Conservation (phyloP, 768 basidiomycete genomes). For the Pulveroboletus ravenelii region DNA sequence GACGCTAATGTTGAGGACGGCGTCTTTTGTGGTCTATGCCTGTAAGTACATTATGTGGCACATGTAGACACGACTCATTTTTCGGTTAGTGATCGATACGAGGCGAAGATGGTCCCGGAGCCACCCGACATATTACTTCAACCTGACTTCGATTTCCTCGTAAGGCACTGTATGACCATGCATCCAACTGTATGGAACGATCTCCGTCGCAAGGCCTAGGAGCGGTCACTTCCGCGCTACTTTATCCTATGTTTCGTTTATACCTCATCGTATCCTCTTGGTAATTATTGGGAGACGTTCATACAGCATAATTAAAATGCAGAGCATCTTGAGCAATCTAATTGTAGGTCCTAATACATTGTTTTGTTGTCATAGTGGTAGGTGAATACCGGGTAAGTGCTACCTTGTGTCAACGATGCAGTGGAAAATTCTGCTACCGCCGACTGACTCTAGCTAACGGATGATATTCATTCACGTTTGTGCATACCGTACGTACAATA, state of each 20-base stretch:
- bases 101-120: conserved; percentile 25
- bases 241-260: conserved; percentile 11
- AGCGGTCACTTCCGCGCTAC: background rate
- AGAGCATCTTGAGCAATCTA: background rate
- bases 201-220: conserved; percentile 26
- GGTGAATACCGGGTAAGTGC: background rate
- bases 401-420: background rate
- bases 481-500: background rate
- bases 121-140: conserved; percentile 26
- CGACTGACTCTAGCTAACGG: background rate
- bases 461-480: background rate
- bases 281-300: conserved; percentile 13
- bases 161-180: conserved; percentile 44
- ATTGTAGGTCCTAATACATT: background rate
- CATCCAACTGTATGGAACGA: conserved; percentile 49
- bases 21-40: conserved; percentile 46
- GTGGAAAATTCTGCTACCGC: background rate
- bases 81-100: conserved; percentile 22
- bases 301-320: conserved; percentile 5
- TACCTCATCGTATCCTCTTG: conserved; percentile 8
- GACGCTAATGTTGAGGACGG: conserved; percentile 29
- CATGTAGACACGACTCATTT: background rate
- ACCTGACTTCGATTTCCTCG: conserved; percentile 38
- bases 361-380: no score
- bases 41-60: conserved; percentile 34